Evolutionary conservation across 257 asterid genomes (phyloP), one percentile per base, ranked within the genome.

Genomic region (Penstemon eatonii): DNA sequence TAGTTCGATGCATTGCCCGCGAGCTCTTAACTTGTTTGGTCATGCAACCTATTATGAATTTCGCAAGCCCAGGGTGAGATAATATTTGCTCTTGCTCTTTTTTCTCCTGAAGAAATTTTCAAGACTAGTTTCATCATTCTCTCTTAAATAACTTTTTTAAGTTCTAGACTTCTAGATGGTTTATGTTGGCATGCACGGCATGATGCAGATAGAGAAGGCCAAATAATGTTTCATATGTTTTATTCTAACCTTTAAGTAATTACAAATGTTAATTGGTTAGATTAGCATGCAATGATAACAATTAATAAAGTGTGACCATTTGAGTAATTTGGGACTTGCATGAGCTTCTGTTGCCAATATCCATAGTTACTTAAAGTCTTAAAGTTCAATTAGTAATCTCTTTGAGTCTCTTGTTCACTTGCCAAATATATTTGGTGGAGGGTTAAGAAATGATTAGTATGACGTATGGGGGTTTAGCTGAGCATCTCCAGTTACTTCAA

Each of bases 1-100:
- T 91, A 56, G 83, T 89, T 79, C 87, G 92, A 57, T 87, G 98
- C 89, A 77, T 91, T 73, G 89, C 98, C 49, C 86, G 98, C 66
- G 98, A 89, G 80, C 76, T 91, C 44, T 62, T 87, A 62, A 89
- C 98, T 45, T 87, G 92, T 79, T 82, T 91, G 85, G 89, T 89
- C n/a, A 78, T 91, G 85, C 90, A 87, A 69, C 98, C 96, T 67
- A 56, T 89, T 55, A 71, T 91, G 83, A 84, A 87, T 81, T 80
- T 91, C 49, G 96, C 95, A 54, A 80, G 87, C 80, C 96, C 98
- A 9, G 80, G 62, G 96, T 91, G 81, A 87, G 96, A 71, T 78
- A 19, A 65, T 73, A 46, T 50, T 56, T 75, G 58, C 74, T 40
- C 62, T 47, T 53, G 53, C 68, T 63, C 45, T 15, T 15, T 15